Percentiles rank a stretch among this genome's conserved stretches.
phyloP scores from a whole-genome alignment of 805 yeast species.

The Starmerella bombicola region DNA sequence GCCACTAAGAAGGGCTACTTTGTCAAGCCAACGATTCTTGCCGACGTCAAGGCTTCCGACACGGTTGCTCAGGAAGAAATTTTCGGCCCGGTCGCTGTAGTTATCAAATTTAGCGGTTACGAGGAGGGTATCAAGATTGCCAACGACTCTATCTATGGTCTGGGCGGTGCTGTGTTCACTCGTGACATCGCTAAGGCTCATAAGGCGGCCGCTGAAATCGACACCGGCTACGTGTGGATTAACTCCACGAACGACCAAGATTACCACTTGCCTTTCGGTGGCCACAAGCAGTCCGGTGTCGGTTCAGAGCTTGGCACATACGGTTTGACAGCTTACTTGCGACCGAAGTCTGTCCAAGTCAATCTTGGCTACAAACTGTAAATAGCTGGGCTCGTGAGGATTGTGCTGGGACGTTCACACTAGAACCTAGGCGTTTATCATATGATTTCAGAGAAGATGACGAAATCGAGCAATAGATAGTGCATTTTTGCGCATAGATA shows the following conservation, averaged over 20 bases:
- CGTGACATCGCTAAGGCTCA: conserved; percentile 60
- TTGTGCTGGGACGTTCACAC: too few species aligned
- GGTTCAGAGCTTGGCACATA: conserved; percentile 91
- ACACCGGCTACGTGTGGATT: conserved; percentile 86
- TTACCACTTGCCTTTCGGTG: conserved; percentile 83
- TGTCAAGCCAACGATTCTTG: conserved; percentile 66
- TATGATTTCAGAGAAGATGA: too few species aligned
- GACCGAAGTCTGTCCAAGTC: conserved; percentile 62
- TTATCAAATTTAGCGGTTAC: conserved; percentile 65
- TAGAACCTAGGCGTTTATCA: too few species aligned
- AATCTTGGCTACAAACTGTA: conserved; percentile 23
- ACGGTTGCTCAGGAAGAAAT: conserved; percentile 77
- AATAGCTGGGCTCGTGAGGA: too few species aligned
- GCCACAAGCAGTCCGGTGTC: conserved; percentile 78
- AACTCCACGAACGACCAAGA: conserved; percentile 86
- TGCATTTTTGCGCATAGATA: too few species aligned
- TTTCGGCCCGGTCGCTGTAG: conserved; percentile 86
- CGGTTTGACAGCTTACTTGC: conserved; percentile 75
- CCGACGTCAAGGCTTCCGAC: conserved; percentile 64
- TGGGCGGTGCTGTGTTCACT: conserved; percentile 73
- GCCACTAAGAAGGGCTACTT: conserved; percentile 43
- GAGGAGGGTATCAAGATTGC: conserved; percentile 72
- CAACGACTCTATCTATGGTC: conserved; percentile 70
- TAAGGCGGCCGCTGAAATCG: conserved; percentile 57
- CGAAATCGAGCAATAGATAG: too few species aligned